A percentile compares a stretch with the other conserved stretches of the same genome.
Conservation (phyloP, 352 stramenopile genomes). For the Phytophthora litchii region DNA sequence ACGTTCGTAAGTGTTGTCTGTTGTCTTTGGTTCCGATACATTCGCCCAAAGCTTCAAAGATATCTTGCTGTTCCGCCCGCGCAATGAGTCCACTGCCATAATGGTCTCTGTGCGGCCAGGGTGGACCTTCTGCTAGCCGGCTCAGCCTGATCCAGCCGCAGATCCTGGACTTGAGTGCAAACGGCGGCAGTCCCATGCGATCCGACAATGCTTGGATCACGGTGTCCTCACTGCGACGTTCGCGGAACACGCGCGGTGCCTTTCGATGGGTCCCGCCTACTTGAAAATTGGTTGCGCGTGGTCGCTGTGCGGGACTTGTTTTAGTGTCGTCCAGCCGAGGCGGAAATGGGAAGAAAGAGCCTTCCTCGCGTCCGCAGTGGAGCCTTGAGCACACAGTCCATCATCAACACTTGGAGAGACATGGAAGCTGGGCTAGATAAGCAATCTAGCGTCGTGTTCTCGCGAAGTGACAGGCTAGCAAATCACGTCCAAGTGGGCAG, state of each 20-base stretch:
- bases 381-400: slow-evolving; percentile 1
- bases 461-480: slow-evolving; percentile 8
- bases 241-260: slow-evolving; percentile 33
- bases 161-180: slow-evolving; percentile 29
- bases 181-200: slow-evolving; percentile 14
- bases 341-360: slow-evolving; percentile 18
- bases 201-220: slow-evolving; percentile 23
- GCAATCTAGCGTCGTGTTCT: slow-evolving; percentile 27
- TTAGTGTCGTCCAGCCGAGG: slow-evolving; percentile 10
- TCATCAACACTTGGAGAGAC: slow-evolving; percentile 18
- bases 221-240: slow-evolving; percentile 31
- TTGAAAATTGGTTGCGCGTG: slow-evolving; percentile 23
- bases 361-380: slow-evolving; percentile 13
- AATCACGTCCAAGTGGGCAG: slow-evolving; percentile 13
- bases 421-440: slow-evolving; percentile 18
- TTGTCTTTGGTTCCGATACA: not conserved
- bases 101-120: slow-evolving; percentile 2
- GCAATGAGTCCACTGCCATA: slow-evolving; percentile 6
- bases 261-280: slow-evolving; percentile 6
- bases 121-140: slow-evolving; percentile 38
- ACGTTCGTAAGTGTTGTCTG: too few species aligned
- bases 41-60: slow-evolving; percentile 25
- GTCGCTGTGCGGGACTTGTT: slow-evolving; percentile 9
- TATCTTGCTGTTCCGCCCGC: slow-evolving; percentile 20
- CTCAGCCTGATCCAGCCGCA: slow-evolving; percentile 12